Percentiles rank a stretch among this genome's conserved stretches.
Evolutionary conservation across 305 asterid species (phyloP).

Genomic region (Fraxinus sp.): DNA sequence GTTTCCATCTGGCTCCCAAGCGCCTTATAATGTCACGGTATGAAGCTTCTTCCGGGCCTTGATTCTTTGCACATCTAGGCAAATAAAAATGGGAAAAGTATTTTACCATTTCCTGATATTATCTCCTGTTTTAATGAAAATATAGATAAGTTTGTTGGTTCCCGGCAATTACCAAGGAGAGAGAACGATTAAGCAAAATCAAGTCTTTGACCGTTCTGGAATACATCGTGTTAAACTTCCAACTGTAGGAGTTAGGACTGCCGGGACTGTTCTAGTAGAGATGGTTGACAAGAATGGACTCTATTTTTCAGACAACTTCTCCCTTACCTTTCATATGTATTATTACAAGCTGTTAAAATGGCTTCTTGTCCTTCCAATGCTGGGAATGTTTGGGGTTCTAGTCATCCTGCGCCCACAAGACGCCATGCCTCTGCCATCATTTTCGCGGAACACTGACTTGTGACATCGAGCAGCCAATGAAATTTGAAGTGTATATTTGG

Average conservation of each 20-base stretch:
- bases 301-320: constrained; percentile 81
- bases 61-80: background rate
- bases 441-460: constrained; percentile 89
- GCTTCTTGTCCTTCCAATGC: constrained; percentile 96
- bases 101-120: background rate
- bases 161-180: constrained; percentile 99
- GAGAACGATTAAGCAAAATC: constrained; percentile 72
- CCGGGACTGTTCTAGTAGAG: constrained; percentile 89
- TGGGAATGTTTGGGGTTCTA: constrained; percentile 87
- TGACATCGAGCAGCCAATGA: constrained; percentile 30
- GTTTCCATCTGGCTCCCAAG: constrained; percentile 85
- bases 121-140: constrained; percentile 2
- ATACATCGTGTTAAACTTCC: constrained; percentile 72
- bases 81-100: background rate
- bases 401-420: constrained; percentile 92
- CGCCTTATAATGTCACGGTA: constrained; percentile 94
- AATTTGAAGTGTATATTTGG: constrained; percentile 15
- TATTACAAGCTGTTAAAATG: constrained; percentile 88
- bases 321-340: constrained; percentile 88
- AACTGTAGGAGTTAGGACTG: constrained; percentile 79
- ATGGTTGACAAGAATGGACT: constrained; percentile 92
- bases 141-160: constrained; percentile 85
- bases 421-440: constrained; percentile 90
- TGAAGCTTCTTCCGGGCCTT: constrained; percentile 13
- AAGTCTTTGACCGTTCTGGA: constrained; percentile 60